Base-by-base conservation (phyloP, 306 rosid species). In the Vigna reflexopilosa region DNA sequence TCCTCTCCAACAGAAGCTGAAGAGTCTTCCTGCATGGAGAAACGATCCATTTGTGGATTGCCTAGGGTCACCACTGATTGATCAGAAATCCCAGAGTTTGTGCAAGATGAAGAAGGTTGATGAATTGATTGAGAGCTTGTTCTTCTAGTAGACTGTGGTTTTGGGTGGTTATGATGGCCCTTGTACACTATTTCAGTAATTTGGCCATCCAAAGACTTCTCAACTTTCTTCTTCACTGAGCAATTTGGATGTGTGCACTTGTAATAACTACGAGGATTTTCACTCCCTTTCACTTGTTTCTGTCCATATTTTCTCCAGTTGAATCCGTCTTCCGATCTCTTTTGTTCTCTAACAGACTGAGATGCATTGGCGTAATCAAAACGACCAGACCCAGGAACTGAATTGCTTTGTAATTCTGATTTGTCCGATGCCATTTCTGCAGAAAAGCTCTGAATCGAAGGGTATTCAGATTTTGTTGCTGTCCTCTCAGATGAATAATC, bases 291-390 rank as follows among this genome's bases (percentile, higher is more conserved):
- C 73, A 95, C 98, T 70, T 89, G 93, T 76, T 95, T 95, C 80
- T 95, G 99, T 47, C 99, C 99, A 71, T 95, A 95, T 74, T 95
- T 95, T 56, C 98, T 85, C 99, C 99, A 95, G 30, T 93, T 95
- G 76, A 72, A 95, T 19, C 99, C 99, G 45, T 95, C 99, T 28
- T 91, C 91, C 16, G 97, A 75, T 70, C 85, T 86, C 82, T 62
- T 80, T 44, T 93, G 92, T 57, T 88, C 90, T 58, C 93, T 86
- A 14, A 66, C 75, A 49, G 87, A 59, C 6, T 79, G 91, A 19
- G 87, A 71, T 20, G 72, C 40, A 40, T 76, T 87, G 1, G 47
- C 50, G 73, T 50, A 68, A 50, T 75, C 80, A 6, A 56, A n/a
- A 59, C 80, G 76, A 36, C 89, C 82, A 24, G 93, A 72, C 19